Evolutionary conservation across 2,329 filamentous ascomycete genomes (phyloP), one percentile per base, ranked within the genome.

Genomic region (Diaporthe australafricana): DNA sequence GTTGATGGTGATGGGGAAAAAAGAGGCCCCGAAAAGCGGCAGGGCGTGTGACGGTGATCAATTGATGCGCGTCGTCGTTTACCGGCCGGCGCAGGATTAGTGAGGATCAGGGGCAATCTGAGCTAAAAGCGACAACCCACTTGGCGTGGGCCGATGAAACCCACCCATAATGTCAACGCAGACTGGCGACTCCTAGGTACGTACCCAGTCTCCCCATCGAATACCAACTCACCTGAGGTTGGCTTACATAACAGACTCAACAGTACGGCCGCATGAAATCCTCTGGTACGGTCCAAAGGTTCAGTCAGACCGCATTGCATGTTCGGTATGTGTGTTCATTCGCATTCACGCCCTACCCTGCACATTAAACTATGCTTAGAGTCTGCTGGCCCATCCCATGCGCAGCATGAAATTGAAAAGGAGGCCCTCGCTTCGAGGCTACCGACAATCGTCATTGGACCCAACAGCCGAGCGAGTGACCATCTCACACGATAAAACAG

Each of bases 101-200:
- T 27, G 32, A 38, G 55, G 38, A 60, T 60, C 55, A 60, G 60
- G 60, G 60, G 45, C 30, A 38, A 27, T 25, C 32, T 65, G 30
- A 45, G 38, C 45, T 50, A 50, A 48, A 42, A 30, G 32, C 45
- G n/a, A 42, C 16, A 50, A 48, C 60, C 45, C 45, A 30, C 60
- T 22, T 65, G 42, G 60, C 30, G 45, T 65, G 60, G 60, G 16
- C 60, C 45, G 60, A 65, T 65, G 60, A 65, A 65, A 65, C 45
- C 60, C 60, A 65, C 42, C 30, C 60, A 50, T 16, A 20, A 38
- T 48, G 60, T 48, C 60, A 63, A 17, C 16, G 11, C n/a, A n/a
- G n/a, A n/a, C n/a, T n/a, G n/a, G n/a, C n/a, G n/a, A n/a, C n/a
- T n/a, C n/a, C n/a, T 27, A 42, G 35, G 7, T n/a, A 40, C 12